phyloP scores from a whole-genome alignment of 352 stramenopile genomes.

The Aphanomyces astaci region DNA sequence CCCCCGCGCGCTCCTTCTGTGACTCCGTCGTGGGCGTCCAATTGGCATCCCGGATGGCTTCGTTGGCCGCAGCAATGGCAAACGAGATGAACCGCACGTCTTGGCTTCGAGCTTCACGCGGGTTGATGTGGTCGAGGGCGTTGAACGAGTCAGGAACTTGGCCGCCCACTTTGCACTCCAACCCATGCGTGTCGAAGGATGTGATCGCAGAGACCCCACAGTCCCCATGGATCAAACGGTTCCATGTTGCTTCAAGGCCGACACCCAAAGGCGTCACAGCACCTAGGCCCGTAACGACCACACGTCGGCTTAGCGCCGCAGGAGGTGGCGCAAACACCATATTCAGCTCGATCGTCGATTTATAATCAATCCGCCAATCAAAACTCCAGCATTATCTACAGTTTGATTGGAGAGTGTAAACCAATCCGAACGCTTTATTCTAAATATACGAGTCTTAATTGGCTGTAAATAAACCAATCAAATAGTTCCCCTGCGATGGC shows the following conservation, averaged over 20 bases:
- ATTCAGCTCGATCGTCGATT: neutral
- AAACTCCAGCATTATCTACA: neutral
- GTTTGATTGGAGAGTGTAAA: neutral
- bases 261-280: slow-evolving; percentile 87
- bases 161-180: slow-evolving; percentile 63
- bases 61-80: slow-evolving; percentile 66
- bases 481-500: no score
- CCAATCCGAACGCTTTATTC: neutral
- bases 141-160: slow-evolving; percentile 52
- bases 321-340: slow-evolving; percentile 57
- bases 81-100: slow-evolving; percentile 84
- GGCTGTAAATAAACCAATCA: no score
- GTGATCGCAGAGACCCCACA: slow-evolving; percentile 68
- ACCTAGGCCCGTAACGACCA: slow-evolving; percentile 89
- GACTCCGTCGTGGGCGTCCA: slow-evolving; percentile 55
- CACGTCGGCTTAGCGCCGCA: slow-evolving; percentile 51
- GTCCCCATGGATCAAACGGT: slow-evolving; percentile 66
- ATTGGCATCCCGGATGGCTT: slow-evolving; percentile 71
- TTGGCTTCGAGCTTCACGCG: slow-evolving; percentile 57
- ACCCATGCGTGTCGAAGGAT: slow-evolving; percentile 42
- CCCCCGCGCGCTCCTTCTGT: slow-evolving; percentile 65
- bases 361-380: neutral
- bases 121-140: slow-evolving; percentile 59
- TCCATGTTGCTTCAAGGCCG: slow-evolving; percentile 72
- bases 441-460: neutral